Evolutionary conservation across 1,284 basidiomycete species (phyloP).

Genomic region (Cystobasidium sp.): DNA sequence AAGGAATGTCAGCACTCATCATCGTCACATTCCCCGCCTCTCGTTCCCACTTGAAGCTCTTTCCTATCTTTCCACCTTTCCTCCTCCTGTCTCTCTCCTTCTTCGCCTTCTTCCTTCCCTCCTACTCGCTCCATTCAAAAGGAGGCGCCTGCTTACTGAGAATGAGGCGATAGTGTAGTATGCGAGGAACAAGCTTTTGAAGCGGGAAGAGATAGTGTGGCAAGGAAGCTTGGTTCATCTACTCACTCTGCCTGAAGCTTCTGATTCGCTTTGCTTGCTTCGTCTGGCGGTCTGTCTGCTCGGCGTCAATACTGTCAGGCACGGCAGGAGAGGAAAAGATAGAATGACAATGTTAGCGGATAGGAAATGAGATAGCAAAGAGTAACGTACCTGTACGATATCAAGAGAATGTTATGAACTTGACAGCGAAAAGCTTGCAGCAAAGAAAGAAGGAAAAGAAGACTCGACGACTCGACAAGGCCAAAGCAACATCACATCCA

Average conservation of each 20-base stretch:
- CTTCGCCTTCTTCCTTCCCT: not conserved
- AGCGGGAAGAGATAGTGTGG: not conserved
- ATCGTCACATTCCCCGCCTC: not conserved
- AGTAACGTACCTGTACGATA: too few relatives aligned
- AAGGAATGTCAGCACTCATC: not conserved
- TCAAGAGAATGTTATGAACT: too few relatives aligned
- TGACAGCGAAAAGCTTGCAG: too few relatives aligned
- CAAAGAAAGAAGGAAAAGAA: too few relatives aligned
- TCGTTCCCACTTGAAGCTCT: not conserved
- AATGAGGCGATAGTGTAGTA: not conserved
- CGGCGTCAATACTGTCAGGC: too few relatives aligned
- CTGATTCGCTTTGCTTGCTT: not conserved
- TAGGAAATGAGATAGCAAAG: too few relatives aligned
- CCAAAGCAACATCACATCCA: too few relatives aligned
- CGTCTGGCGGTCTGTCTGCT: not conserved
- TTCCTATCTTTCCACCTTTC: not conserved
- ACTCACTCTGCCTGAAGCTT: not conserved
- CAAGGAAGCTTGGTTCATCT: too few relatives aligned
- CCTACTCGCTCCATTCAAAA: not conserved
- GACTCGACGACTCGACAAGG: too few relatives aligned
- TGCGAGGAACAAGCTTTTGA: not conserved
- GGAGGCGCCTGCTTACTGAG: not conserved
- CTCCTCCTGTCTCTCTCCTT: slow-evolving; percentile 4
- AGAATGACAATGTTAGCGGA: too few relatives aligned
- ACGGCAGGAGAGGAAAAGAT: too few relatives aligned